These are phyloP conservation scores for Tuber indicum DNA, from an alignment of 495 filamentous ascomycete genomes.

Conservation along the genomic window DNA sequence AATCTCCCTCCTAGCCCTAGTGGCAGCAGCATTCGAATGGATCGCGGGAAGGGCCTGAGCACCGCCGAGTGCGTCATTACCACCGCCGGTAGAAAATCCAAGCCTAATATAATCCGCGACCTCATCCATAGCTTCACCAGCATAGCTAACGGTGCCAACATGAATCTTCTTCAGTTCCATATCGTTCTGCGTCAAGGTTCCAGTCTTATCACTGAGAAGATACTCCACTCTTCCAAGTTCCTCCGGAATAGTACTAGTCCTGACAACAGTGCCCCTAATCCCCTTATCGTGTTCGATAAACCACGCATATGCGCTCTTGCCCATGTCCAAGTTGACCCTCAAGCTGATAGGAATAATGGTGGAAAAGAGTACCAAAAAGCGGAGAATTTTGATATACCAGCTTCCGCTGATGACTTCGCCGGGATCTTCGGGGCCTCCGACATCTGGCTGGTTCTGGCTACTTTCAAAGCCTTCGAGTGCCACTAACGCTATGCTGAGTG, in stretches of 20 bases:
- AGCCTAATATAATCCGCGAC: constrained; percentile 79
- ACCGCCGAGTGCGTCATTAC: constrained; percentile 44
- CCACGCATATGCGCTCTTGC: constrained; percentile 89
- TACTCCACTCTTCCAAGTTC: constrained; percentile 95
- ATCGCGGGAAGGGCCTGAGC: not conserved
- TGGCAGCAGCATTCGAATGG: constrained; percentile 53
- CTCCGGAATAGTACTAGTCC: constrained; percentile 95
- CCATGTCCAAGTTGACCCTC: constrained; percentile 93
- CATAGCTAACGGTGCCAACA: constrained; percentile 95
- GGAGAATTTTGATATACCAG: constrained; percentile 94
- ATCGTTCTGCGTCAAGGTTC: constrained; percentile 94
- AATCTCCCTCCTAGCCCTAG: constrained; percentile 83
- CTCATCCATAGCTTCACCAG: constrained; percentile 97
- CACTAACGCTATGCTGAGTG: constrained; percentile 83
- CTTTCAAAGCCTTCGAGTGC: constrained; percentile 73
- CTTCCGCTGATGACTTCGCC: constrained; percentile 14
- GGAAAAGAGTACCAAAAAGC: constrained; percentile 95
- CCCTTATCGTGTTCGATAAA: constrained; percentile 89
- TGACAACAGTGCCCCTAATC: constrained; percentile 84
- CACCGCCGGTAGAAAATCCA: constrained; percentile 55
- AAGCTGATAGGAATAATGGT: constrained; percentile 97
- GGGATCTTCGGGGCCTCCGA: constrained; percentile 46
- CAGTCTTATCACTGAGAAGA: constrained; percentile 93
- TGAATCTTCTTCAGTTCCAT: constrained; percentile 99
- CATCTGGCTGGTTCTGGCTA: constrained; percentile 48